These are phyloP conservation scores for Cryphonectria carpinicola DNA, from an alignment of 2,329 filamentous ascomycete genomes.

Conservation along the genomic window DNA sequence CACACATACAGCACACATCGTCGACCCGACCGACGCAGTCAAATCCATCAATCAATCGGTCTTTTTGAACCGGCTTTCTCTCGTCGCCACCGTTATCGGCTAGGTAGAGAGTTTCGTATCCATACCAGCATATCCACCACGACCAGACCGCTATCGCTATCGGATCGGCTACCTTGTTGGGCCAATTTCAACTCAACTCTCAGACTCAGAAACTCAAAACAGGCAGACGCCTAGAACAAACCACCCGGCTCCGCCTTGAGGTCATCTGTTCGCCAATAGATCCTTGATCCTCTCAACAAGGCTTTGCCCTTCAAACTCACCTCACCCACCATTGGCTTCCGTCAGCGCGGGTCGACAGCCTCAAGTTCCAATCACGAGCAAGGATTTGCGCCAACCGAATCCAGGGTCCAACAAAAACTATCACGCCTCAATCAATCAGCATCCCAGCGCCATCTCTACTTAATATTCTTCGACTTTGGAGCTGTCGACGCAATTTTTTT, in stretches of 20 bases:
- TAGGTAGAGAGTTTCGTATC: background rate
- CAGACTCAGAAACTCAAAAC: background rate
- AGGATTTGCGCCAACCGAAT: background rate
- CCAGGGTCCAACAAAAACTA: background rate
- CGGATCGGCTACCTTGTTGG: background rate
- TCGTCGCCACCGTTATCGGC: slow-evolving; percentile 6
- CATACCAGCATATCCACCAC: background rate
- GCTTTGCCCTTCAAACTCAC: slow-evolving; percentile 7
- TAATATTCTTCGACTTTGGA: background rate
- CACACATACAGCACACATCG: background rate
- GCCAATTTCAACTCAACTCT: background rate
- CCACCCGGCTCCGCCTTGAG: slow-evolving; percentile 7
- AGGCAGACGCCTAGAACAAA: background rate
- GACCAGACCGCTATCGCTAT: background rate
- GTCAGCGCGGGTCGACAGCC: slow-evolving; percentile 13
- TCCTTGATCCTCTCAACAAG: background rate
- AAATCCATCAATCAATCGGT: background rate
- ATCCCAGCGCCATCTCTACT: background rate
- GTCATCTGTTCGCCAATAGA: slow-evolving; percentile 11
- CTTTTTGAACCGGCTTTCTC: no score
- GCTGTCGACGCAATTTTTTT: no score
- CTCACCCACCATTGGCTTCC: slow-evolving; percentile 17
- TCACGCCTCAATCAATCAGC: slow-evolving; percentile 1
- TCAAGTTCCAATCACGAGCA: background rate
- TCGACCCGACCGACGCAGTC: background rate